Percentiles rank a stretch among this genome's conserved stretches.
Evolutionary conservation across 2,329 filamentous ascomycete species (phyloP).

Genomic region (Colletotrichum tanaceti): DNA sequence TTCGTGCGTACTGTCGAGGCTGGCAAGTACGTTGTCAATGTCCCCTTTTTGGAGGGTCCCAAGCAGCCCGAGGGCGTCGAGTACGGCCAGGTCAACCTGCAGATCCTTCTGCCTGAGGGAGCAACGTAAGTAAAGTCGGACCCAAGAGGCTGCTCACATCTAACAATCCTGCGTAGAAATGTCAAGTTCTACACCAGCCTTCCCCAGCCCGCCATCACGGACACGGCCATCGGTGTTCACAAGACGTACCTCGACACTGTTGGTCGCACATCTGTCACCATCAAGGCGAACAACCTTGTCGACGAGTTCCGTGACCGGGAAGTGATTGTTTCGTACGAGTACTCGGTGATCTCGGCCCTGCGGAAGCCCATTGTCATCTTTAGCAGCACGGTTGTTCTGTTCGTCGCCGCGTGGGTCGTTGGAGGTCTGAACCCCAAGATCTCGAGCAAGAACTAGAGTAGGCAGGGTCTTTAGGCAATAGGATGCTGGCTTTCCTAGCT

Average conservation of each 20-base stretch:
- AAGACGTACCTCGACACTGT: slow-evolving; percentile 94
- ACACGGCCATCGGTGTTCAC: slow-evolving; percentile 71
- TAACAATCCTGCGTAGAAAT: slow-evolving; percentile 70
- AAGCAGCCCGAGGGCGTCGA: slow-evolving; percentile 86
- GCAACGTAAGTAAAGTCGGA: slow-evolving; percentile 72
- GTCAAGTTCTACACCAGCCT: slow-evolving; percentile 81
- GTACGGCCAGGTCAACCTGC: slow-evolving; percentile 83
- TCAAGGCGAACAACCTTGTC: slow-evolving; percentile 87
- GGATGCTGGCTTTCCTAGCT: slow-evolving; percentile 25
- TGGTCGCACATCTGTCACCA: slow-evolving; percentile 83
- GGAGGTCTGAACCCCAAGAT: slow-evolving; percentile 87
- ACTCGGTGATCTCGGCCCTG: slow-evolving; percentile 77
- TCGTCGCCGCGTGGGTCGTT: slow-evolving; percentile 78
- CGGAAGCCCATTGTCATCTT: slow-evolving; percentile 91
- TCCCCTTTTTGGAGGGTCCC: slow-evolving; percentile 93
- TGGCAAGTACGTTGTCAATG: slow-evolving; percentile 81
- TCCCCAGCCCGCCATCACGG: slow-evolving; percentile 71
- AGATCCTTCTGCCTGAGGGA: slow-evolving; percentile 90
- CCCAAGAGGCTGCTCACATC: slow-evolving; percentile 9
- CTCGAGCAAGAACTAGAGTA: slow-evolving; percentile 54
- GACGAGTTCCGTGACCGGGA: slow-evolving; percentile 90
- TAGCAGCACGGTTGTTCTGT: slow-evolving; percentile 77
- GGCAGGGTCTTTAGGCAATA: slow-evolving; percentile 20
- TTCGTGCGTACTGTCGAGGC: slow-evolving; percentile 75
- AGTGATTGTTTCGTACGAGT: slow-evolving; percentile 88